A percentile compares a stretch with the other conserved stretches of the same genome.
Evolutionary conservation across 345 rosid genomes (phyloP).

Genomic region (Salix exigua): DNA sequence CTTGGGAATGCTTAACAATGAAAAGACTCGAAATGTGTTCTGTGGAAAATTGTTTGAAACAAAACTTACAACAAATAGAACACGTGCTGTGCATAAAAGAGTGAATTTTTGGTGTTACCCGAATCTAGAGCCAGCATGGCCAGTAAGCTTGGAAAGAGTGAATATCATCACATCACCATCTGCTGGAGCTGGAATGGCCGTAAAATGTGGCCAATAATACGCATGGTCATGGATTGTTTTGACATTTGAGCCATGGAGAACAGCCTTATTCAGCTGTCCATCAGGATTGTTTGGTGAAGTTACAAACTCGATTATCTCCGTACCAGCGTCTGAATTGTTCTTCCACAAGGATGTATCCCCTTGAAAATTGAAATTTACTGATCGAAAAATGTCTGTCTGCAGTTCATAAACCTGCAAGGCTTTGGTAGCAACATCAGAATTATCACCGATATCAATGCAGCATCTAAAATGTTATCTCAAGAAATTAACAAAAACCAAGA

Average conservation of each 20-base stretch:
- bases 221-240: slow-evolving; percentile 57
- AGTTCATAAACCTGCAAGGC: slow-evolving; percentile 30
- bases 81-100: not conserved
- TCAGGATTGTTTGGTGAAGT: slow-evolving; percentile 84
- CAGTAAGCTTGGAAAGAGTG: slow-evolving; percentile 69
- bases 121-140: slow-evolving; percentile 75
- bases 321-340: slow-evolving; percentile 19
- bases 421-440: not conserved
- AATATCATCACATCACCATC: slow-evolving; percentile 53
- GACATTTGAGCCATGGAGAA: slow-evolving; percentile 50
- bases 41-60: no score
- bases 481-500: not conserved
- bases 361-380: slow-evolving; percentile 31
- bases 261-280: slow-evolving; percentile 45
- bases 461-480: not conserved
- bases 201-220: slow-evolving; percentile 73
- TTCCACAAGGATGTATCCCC: slow-evolving; percentile 52
- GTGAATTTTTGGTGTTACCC: slow-evolving; percentile 31
- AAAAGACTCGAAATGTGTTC: not conserved
- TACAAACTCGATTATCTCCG: slow-evolving; percentile 51
- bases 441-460: not conserved
- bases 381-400: slow-evolving; percentile 46
- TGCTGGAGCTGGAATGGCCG: slow-evolving; percentile 51
- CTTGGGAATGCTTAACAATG: not conserved
- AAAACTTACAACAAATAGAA: not conserved